A percentile compares a stretch with the other conserved stretches of the same genome.
Evolutionary conservation across 495 filamentous ascomycete genomes (phyloP).

Genomic region (Neurospora sp.): DNA sequence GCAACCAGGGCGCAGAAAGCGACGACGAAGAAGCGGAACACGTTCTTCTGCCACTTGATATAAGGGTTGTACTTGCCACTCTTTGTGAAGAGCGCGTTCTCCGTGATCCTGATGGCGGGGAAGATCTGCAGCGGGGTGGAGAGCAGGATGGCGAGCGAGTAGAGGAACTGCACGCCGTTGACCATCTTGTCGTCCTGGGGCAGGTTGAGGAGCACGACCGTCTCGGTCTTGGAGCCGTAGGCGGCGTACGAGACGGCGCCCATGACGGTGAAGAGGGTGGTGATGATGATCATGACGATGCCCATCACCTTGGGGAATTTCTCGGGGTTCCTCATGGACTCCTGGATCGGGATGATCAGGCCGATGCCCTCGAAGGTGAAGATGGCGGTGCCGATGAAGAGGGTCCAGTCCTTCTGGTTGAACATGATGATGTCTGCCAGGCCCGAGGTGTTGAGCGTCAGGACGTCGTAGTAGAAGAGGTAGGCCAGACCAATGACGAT

Average conservation of each 20-base stretch:
- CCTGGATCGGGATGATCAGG: constrained; percentile 97
- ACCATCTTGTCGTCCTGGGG: constrained; percentile 94
- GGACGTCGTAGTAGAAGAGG: constrained; percentile 89
- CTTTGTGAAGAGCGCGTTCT: constrained; percentile 52
- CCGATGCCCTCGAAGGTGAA: constrained; percentile 98
- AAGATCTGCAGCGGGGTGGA: constrained; percentile 94
- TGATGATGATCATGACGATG: constrained; percentile 88
- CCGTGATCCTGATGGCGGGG: constrained; percentile 79
- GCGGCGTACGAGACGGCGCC: constrained; percentile 92
- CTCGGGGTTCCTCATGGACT: constrained; percentile 81
- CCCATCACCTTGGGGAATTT: constrained; percentile 83
- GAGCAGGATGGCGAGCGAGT: constrained; percentile 86
- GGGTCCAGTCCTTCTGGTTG: constrained; percentile 81
- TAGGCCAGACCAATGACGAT: constrained; percentile 88
- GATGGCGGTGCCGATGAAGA: constrained; percentile 97
- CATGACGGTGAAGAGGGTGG: constrained; percentile 78
- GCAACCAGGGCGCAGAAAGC: constrained; percentile 75
- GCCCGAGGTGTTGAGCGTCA: constrained; percentile 70
- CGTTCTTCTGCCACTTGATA: constrained; percentile 99
- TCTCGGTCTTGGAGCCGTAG: constrained; percentile 89
- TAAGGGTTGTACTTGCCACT: constrained; percentile 92
- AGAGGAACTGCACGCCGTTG: constrained; percentile 90
- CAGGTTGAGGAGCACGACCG: constrained; percentile 89
- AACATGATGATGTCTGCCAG: constrained; percentile 76
- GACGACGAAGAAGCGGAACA: constrained; percentile 87